These are phyloP conservation scores for Kuraishia capsulata DNA, from an alignment of 805 yeast genomes.

Conservation along the genomic window DNA sequence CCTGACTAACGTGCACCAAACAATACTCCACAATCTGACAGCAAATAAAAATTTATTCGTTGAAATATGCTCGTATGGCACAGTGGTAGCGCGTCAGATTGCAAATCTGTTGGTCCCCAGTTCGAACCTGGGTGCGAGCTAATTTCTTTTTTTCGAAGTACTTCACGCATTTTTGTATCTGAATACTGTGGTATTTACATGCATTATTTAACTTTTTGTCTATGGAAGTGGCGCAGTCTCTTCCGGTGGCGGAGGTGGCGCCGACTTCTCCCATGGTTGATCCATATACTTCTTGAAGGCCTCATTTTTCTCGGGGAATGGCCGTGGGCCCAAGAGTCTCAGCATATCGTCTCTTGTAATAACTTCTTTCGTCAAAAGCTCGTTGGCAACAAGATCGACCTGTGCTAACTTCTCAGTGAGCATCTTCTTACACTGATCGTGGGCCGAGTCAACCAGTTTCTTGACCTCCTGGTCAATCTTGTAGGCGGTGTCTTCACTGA, in stretches of 20 bases:
- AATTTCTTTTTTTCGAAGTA: slow-evolving; percentile 26
- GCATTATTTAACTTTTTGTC: neutral
- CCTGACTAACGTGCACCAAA: no score
- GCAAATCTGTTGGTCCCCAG: slow-evolving; percentile 98
- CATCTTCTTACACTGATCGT: slow-evolving; percentile 59
- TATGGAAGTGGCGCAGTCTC: neutral
- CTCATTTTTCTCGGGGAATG: slow-evolving; percentile 83
- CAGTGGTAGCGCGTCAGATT: slow-evolving; percentile 99
- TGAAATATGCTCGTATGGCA: slow-evolving; percentile 41
- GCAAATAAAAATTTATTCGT: no score
- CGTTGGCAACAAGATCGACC: slow-evolving; percentile 81
- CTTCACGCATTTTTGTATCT: no score
- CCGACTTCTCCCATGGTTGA: neutral
- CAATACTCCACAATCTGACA: no score
- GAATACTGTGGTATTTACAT: neutral
- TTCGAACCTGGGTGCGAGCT: slow-evolving; percentile 93
- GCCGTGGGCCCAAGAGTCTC: slow-evolving; percentile 79
- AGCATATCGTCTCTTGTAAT: slow-evolving; percentile 93
- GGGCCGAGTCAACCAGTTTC: slow-evolving; percentile 67
- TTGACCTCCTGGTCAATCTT: slow-evolving; percentile 78
- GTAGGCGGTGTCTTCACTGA: slow-evolving; percentile 78
- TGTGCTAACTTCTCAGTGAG: slow-evolving; percentile 63
- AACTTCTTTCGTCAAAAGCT: slow-evolving; percentile 78
- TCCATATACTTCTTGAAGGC: slow-evolving; percentile 69
- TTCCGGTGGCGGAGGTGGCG: slow-evolving; percentile 3